Conservation (phyloP, 371 early-diverging fungal genomes). For the Syncephalastrum sp. region DNA sequence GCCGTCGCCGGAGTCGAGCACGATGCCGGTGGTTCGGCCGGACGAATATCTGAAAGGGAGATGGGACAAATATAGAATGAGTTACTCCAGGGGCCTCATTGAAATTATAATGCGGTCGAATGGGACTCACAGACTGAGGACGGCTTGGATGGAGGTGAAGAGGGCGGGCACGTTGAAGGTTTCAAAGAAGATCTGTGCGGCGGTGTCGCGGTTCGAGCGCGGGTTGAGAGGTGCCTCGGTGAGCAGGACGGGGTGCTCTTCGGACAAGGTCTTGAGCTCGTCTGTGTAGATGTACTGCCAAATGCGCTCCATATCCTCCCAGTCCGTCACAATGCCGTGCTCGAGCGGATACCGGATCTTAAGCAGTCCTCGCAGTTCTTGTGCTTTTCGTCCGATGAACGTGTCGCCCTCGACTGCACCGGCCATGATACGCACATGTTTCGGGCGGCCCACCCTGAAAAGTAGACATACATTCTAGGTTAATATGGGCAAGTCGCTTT, state of each 20-base stretch:
- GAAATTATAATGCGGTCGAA: no score
- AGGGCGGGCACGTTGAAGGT: conserved; percentile 96
- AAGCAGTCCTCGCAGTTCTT: conserved; percentile 91
- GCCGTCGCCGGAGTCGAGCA: conserved; percentile 93
- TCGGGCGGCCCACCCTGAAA: conserved; percentile 84
- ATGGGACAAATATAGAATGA: no score
- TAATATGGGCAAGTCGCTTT: neutral
- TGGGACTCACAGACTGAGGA: conserved; percentile 76
- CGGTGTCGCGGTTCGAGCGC: conserved; percentile 82
- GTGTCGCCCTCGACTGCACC: conserved; percentile 94
- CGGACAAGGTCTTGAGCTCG: conserved; percentile 89
- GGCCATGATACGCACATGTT: conserved; percentile 95
- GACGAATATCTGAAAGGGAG: conserved; percentile 39
- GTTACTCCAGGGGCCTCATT: no score
- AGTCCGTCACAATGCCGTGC: conserved; percentile 94
- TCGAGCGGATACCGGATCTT: conserved; percentile 93
- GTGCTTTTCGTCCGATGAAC: conserved; percentile 92
- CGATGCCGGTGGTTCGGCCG: conserved; percentile 95
- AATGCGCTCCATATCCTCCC: conserved; percentile 97
- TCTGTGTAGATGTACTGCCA: conserved; percentile 95
- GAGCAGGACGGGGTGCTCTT: conserved; percentile 96
- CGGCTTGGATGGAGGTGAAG: conserved; percentile 94
- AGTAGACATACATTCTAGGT: neutral
- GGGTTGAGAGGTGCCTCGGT: conserved; percentile 97
- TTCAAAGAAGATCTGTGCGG: conserved; percentile 95